A percentile compares a stretch with the other conserved stretches of the same genome.
Conservation (phyloP, 1,284 basidiomycete species). For the Prillingera fragicola region DNA sequence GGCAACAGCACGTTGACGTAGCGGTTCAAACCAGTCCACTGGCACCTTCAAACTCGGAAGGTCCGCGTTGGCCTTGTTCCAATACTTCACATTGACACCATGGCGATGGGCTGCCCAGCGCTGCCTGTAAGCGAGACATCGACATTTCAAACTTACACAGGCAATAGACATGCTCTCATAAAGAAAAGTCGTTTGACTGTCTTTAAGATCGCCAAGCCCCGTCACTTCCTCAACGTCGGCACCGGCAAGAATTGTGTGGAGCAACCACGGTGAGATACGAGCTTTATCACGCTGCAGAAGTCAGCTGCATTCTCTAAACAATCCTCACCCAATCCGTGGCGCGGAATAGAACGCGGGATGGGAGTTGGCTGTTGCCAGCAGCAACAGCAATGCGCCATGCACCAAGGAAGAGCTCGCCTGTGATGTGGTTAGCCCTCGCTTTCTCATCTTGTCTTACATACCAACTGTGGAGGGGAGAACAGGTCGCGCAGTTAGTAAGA, state of each 20-base stretch:
- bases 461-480: too few species aligned
- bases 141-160: constrained; percentile 19
- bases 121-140: constrained; percentile 6
- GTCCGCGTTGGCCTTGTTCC: constrained; percentile 31
- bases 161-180: constrained; percentile 30
- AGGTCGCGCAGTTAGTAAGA: too few species aligned
- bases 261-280: constrained; percentile 32
- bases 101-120: constrained; percentile 23
- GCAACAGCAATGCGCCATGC: constrained; percentile 27
- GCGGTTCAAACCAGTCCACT: constrained; percentile 24
- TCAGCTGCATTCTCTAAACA: neutral
- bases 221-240: constrained; percentile 24
- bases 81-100: constrained; percentile 16
- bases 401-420: constrained; percentile 33
- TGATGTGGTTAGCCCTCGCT: neutral
- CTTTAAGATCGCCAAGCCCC: constrained; percentile 22
- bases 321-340: constrained; percentile 28
- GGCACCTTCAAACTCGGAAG: constrained; percentile 17
- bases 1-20: constrained; percentile 19
- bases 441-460: too few species aligned
- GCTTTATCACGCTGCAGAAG: constrained; percentile 10
- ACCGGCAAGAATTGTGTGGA: constrained; percentile 26
- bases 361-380: constrained; percentile 23
- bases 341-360: constrained; percentile 26
- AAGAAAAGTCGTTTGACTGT: constrained; percentile 19